Conservation (phyloP, 768 basidiomycete species). For the Russula sp. region DNA sequence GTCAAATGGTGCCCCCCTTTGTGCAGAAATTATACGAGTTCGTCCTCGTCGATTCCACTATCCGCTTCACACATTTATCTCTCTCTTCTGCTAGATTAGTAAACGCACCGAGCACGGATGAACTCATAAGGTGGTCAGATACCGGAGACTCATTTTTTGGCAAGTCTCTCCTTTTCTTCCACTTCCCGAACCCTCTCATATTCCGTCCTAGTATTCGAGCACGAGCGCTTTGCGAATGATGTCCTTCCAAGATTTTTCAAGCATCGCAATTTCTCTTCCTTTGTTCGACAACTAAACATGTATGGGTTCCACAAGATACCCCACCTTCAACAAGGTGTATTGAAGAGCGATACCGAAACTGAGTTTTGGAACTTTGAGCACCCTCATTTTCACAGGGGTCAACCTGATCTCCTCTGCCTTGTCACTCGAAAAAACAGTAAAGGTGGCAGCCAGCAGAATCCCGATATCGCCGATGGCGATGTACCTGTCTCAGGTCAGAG, state of each 20-base stretch:
- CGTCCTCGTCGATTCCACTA: conserved; percentile 31
- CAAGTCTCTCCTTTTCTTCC: conserved; percentile 29
- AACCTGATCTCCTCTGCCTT: conserved; percentile 79
- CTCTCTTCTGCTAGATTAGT: conserved; percentile 63
- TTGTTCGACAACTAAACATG: conserved; percentile 93
- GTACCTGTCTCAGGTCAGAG: conserved; percentile 27
- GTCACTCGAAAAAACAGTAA: conserved; percentile 74
- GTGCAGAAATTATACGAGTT: conserved; percentile 91
- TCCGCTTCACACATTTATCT: conserved; percentile 5
- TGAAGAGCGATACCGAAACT: conserved; percentile 73
- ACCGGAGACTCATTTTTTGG: conserved; percentile 91
- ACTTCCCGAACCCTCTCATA: conserved; percentile 12
- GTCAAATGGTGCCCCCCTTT: conserved; percentile 68
- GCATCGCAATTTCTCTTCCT: conserved; percentile 90
- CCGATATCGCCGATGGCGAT: conserved; percentile 16
- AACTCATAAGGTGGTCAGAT: conserved; percentile 89
- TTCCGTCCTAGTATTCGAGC: conserved; percentile 65
- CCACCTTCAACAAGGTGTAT: conserved; percentile 90
- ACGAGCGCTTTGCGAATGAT: conserved; percentile 84
- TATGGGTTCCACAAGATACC: conserved; percentile 95
- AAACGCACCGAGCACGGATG: conserved; percentile 73
- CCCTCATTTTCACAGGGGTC: conserved; percentile 80
- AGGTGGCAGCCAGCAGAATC: conserved; percentile 15
- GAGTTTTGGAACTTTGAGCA: conserved; percentile 93
- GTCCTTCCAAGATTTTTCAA: conserved; percentile 95